phyloP scores from a whole-genome alignment of 192 early-diverging fungal species.

The Backusella tarrabulga region DNA sequence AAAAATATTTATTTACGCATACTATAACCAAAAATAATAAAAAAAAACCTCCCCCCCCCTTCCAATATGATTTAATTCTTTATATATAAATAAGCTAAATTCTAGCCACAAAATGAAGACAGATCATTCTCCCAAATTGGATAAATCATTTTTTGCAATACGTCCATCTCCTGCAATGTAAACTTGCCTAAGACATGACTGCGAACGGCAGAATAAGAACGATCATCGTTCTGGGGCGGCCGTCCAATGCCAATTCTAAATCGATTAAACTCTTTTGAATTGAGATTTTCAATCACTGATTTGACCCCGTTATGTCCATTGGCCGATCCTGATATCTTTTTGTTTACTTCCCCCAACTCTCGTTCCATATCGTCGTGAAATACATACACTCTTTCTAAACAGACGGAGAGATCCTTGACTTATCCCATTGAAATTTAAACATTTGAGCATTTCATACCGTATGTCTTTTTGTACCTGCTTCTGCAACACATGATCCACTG shows the following conservation, averaged over 20 bases:
- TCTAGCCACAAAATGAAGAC: neutral
- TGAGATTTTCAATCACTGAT: conserved; percentile 55
- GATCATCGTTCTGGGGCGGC: conserved; percentile 32
- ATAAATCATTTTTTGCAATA: conserved; percentile 45
- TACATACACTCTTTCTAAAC: conserved; percentile 47
- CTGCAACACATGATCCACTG: conserved; percentile 54
- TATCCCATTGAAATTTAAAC: neutral
- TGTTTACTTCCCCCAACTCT: conserved; percentile 54
- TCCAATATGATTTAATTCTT: no score
- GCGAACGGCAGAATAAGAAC: conserved; percentile 43
- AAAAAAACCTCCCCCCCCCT: neutral
- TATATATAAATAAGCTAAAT: neutral
- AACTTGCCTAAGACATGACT: conserved; percentile 59
- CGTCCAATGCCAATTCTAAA: conserved; percentile 70
- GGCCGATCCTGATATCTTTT: conserved; percentile 62
- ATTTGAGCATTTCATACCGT: no score
- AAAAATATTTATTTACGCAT: neutral
- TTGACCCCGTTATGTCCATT: conserved; percentile 77
- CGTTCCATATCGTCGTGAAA: conserved; percentile 77
- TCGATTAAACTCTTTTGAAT: conserved; percentile 52
- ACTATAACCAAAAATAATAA: neutral
- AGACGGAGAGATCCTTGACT: conserved; percentile 48
- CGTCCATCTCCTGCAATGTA: conserved; percentile 43
- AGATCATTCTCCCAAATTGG: conserved; percentile 12
- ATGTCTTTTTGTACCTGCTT: conserved; percentile 49